Conservation (phyloP, 2,329 filamentous ascomycete species). For the Aspergillus carbonarius region DNA sequence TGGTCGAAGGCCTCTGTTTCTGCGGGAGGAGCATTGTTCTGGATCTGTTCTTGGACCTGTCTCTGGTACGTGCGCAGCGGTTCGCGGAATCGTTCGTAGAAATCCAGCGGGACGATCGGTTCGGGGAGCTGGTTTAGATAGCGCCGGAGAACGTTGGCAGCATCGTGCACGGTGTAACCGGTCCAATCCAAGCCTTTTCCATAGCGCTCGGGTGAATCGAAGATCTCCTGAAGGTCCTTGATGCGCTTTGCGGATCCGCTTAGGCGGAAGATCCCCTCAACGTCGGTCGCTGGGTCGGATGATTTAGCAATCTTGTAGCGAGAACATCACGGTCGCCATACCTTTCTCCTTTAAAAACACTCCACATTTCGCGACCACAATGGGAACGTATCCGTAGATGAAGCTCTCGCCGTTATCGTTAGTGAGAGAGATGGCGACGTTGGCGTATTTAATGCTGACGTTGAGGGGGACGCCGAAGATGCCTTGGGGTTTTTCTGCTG, state of each 20-base stretch:
- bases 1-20: slow-evolving; percentile 75
- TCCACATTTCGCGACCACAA: slow-evolving; percentile 96
- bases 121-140: slow-evolving; percentile 97
- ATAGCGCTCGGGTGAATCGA: slow-evolving; percentile 92
- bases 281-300: slow-evolving; percentile 70
- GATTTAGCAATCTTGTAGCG: neutral
- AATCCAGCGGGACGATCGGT: slow-evolving; percentile 89
- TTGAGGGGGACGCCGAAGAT: slow-evolving; percentile 95
- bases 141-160: slow-evolving; percentile 89
- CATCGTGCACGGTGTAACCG: slow-evolving; percentile 97
- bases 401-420: slow-evolving; percentile 92
- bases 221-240: slow-evolving; percentile 88
- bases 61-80: slow-evolving; percentile 70
- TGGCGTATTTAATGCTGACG: slow-evolving; percentile 94
- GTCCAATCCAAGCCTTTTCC: slow-evolving; percentile 97
- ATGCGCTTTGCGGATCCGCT: slow-evolving; percentile 97
- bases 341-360: slow-evolving; percentile 98
- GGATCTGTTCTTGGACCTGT: slow-evolving; percentile 70
- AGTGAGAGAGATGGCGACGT: slow-evolving; percentile 94
- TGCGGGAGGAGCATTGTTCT: slow-evolving; percentile 65
- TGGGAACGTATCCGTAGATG: slow-evolving; percentile 97
- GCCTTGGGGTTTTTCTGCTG: slow-evolving; percentile 55
- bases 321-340: slow-evolving; percentile 46
- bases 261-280: slow-evolving; percentile 95
- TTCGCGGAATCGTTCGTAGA: slow-evolving; percentile 87